These are phyloP conservation scores for Saccharomycopsis microspora DNA, from an alignment of 805 yeast species.

Conservation along the genomic window DNA sequence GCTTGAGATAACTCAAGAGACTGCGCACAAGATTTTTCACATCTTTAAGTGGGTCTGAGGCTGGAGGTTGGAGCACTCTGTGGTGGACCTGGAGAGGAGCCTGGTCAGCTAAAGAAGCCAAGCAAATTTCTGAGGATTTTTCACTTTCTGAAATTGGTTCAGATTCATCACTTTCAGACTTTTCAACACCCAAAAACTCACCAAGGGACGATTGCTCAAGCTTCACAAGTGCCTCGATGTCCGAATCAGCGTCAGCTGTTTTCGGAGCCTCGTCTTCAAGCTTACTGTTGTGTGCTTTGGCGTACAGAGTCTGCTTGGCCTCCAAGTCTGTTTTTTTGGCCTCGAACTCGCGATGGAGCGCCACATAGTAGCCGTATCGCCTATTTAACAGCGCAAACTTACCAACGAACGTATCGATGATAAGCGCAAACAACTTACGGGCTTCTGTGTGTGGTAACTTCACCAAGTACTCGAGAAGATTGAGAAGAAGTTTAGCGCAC, in stretches of 20 bases:
- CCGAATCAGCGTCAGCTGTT: conserved; percentile 28
- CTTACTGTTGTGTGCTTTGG: conserved; percentile 55
- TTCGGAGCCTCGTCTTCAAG: conserved; percentile 16
- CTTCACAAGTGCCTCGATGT: conserved; percentile 15
- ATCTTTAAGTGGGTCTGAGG: conserved; percentile 67
- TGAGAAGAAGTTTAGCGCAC: conserved; percentile 86
- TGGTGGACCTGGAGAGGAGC: conserved; percentile 80
- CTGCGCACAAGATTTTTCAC: conserved; percentile 82
- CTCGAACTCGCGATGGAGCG: conserved; percentile 46
- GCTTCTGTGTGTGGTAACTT: conserved; percentile 65
- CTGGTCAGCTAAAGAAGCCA: conserved; percentile 82
- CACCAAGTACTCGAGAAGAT: conserved; percentile 80
- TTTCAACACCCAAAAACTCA: neutral
- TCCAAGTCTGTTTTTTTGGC: conserved; percentile 42
- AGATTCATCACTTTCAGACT: conserved; percentile 10
- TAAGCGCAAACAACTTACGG: conserved; percentile 65
- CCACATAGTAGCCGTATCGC: conserved; percentile 54
- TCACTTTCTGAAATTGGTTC: conserved; percentile 33
- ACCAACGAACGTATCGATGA: conserved; percentile 78
- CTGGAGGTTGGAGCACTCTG: conserved; percentile 26
- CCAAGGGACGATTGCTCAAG: neutral
- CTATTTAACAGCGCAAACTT: conserved; percentile 68
- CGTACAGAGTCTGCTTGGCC: conserved; percentile 86
- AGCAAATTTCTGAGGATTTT: conserved; percentile 43
- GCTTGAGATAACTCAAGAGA: conserved; percentile 77